Base-by-base conservation (phyloP, 1,139 yeast genomes). In the Kodamaea arcana region DNA sequence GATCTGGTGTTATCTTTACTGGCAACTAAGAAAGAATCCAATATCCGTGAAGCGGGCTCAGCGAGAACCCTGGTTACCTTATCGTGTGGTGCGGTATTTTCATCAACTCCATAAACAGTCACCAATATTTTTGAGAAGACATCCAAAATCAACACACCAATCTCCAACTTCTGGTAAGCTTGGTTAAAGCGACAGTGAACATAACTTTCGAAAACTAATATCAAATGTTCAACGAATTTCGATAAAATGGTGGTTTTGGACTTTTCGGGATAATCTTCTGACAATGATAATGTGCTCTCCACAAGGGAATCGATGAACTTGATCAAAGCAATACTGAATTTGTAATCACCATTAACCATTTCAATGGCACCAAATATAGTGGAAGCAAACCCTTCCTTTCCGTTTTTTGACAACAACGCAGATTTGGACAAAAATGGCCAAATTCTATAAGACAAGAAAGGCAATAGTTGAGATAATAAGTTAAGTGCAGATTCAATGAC, bases 351-450 rank as follows among this genome's bases (percentile, higher is more conserved):
- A 36, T 65, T 67, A 2, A 83, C 79, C 57, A 81, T 73, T 56
- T 88, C 97, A 18, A 79, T 72, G 3, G 90, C 73, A 3, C 92
- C 90, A 36, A 86, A 66, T 7, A 86, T 68, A 0, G 72, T 69
- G 1, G 78, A 59, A 1, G 81, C 78, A 33, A 79, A 60, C 0
- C 94, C 92, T 34, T 85, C 87, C 45, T 76, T 78, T 0, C 88
- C 87, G 40, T 76, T 73, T 34, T 72, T 70, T 12, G 83, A 79
- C 3, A 86, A 62, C 18, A 87, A 60, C 15, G 78, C 73, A 1
- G 94, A 82, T 36, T 79, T 76, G 13, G 80, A 72, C 13, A 88
- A 58, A 48, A 80, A 84, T 0, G 88, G 75, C 95, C 96, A 88
- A 2, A 88, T 83, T 42, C 88, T 65, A 43, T 74, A 72, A 0